Conservation (phyloP, 1,284 basidiomycete species). For the Ustilago shanxiensis region DNA sequence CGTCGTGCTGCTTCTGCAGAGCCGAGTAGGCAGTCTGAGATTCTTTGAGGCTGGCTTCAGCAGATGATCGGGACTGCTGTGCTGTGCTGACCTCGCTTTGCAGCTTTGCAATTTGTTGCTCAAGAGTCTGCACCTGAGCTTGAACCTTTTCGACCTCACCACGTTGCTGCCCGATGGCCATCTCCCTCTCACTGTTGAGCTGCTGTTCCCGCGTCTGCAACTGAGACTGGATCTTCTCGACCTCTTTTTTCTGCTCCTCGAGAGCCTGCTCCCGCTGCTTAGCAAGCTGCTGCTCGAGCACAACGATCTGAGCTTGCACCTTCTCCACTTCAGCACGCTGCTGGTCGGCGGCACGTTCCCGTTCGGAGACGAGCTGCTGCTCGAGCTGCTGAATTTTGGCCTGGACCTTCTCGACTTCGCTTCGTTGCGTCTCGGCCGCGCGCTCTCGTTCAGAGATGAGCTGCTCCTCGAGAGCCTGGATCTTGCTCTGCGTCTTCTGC, state of each 20-base stretch:
- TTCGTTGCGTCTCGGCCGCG: constrained; percentile 20
- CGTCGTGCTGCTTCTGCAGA: constrained; percentile 48
- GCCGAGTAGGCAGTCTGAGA: constrained; percentile 24
- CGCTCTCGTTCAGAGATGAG: constrained; percentile 21
- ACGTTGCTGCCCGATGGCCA: constrained; percentile 19
- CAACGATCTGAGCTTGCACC: constrained; percentile 13
- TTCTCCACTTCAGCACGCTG: constrained; percentile 23
- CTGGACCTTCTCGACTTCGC: constrained; percentile 16
- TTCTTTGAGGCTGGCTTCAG: constrained; percentile 33
- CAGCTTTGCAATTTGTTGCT: constrained; percentile 17
- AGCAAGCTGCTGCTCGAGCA: constrained; percentile 26
- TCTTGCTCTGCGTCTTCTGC: constrained; percentile 25
- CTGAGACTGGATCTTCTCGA: constrained; percentile 22
- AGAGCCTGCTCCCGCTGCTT: constrained; percentile 17
- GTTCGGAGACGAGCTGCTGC: constrained; percentile 26
- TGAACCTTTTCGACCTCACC: constrained; percentile 18
- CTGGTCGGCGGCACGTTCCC: constrained; percentile 27
- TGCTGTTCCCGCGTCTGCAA: constrained; percentile 28
- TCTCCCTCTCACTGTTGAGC: constrained; percentile 22
- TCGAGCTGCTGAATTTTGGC: constrained; percentile 8
- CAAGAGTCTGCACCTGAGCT: constrained; percentile 5
- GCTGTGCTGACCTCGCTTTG: constrained; percentile 7
- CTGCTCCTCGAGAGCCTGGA: constrained; percentile 22
- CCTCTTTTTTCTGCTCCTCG: constrained; percentile 22
- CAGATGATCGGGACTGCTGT: constrained; percentile 20